These are phyloP conservation scores for Leishmania tarentolae DNA, from an alignment of 208 protist genomes.

Conservation along the genomic window DNA sequence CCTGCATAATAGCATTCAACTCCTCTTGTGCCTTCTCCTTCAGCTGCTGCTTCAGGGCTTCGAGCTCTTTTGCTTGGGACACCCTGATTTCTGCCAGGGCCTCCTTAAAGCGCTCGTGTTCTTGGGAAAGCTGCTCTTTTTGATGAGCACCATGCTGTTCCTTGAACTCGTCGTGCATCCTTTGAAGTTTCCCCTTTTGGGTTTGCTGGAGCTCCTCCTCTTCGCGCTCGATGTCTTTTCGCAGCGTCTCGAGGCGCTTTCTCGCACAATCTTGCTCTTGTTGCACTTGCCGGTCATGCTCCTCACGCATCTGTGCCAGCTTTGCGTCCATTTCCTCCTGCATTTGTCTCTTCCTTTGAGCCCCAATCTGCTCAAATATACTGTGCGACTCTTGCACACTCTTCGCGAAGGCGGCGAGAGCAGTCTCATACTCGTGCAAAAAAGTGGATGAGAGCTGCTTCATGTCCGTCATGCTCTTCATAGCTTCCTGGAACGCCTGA, in stretches of 20 bases:
- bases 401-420: slow-evolving; percentile 25
- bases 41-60: slow-evolving; percentile 45
- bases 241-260: slow-evolving; percentile 19
- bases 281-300: slow-evolving; percentile 20
- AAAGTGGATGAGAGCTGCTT: slow-evolving; percentile 26
- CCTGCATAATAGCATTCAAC: slow-evolving; percentile 50
- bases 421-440: slow-evolving; percentile 34
- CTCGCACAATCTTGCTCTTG: slow-evolving; percentile 25
- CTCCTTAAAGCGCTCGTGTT: slow-evolving; percentile 28
- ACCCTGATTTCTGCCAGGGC: slow-evolving; percentile 30
- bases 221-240: slow-evolving; percentile 16
- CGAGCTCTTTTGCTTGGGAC: slow-evolving; percentile 41
- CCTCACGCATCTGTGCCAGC: slow-evolving; percentile 20
- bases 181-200: slow-evolving; percentile 27
- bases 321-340: slow-evolving; percentile 26
- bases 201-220: slow-evolving; percentile 16
- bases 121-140: slow-evolving; percentile 27
- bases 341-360: slow-evolving; percentile 30
- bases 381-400: slow-evolving; percentile 30
- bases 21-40: slow-evolving; percentile 55
- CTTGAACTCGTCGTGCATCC: slow-evolving; percentile 20
- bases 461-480: slow-evolving; percentile 15
- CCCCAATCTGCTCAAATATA: slow-evolving; percentile 23
- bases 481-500: slow-evolving; percentile 34
- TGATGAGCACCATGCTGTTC: slow-evolving; percentile 18